Evolutionary conservation across 108 stramenopile species (phyloP).

Genomic region (Cyclostephanos tholiformis): DNA sequence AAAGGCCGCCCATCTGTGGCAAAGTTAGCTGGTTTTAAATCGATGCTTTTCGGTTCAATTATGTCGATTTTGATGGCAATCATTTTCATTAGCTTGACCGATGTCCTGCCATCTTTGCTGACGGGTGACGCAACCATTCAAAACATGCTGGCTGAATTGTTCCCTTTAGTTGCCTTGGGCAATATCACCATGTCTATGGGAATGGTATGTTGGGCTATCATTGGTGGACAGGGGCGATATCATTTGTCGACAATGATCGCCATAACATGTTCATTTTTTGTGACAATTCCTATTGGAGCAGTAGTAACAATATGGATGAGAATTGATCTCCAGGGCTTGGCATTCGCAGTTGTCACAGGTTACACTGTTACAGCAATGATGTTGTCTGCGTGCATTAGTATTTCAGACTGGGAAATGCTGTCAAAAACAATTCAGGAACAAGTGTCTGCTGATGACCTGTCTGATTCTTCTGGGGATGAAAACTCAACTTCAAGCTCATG

Average conservation of each 20-base stretch:
- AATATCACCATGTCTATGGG: slow-evolving; percentile 65
- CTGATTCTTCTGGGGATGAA: slow-evolving; percentile 28
- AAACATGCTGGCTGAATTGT: slow-evolving; percentile 54
- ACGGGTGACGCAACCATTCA: slow-evolving; percentile 67
- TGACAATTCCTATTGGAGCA: slow-evolving; percentile 66
- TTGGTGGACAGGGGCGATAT: slow-evolving; percentile 70
- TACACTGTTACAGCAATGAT: slow-evolving; percentile 51
- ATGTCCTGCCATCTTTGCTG: slow-evolving; percentile 50
- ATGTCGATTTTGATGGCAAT: slow-evolving; percentile 57
- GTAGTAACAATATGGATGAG: slow-evolving; percentile 44
- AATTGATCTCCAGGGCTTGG: slow-evolving; percentile 51
- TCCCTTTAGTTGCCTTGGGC: slow-evolving; percentile 72
- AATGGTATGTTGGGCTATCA: slow-evolving; percentile 63
- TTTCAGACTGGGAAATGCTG: slow-evolving; percentile 60
- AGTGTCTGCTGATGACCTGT: slow-evolving; percentile 27
- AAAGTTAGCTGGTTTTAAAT: slow-evolving; percentile 57
- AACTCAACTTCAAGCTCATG: slow-evolving; percentile 12
- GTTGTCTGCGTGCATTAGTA: slow-evolving; percentile 46
- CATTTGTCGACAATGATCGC: slow-evolving; percentile 56
- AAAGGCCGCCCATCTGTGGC: slow-evolving; percentile 54
- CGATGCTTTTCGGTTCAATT: slow-evolving; percentile 52
- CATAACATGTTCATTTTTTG: slow-evolving; percentile 52
- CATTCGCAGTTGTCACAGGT: slow-evolving; percentile 56
- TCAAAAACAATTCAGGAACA: slow-evolving; percentile 28
- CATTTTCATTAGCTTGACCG: slow-evolving; percentile 48